Conservation (phyloP, 164 flowering plant genomes). For the Sextonia rubra region DNA sequence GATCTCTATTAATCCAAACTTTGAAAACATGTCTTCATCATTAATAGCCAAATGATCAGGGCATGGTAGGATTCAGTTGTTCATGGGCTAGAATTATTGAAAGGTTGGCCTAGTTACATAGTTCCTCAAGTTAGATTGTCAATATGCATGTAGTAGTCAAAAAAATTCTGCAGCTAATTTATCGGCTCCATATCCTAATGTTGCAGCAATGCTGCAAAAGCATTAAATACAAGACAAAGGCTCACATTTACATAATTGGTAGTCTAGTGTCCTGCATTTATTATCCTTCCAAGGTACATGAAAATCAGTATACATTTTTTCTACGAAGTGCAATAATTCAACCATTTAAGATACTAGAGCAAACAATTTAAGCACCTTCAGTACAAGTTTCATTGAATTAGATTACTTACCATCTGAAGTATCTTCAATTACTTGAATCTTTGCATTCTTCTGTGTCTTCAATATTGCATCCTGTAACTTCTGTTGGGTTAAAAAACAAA, state of each 20-base stretch:
- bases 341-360: not conserved
- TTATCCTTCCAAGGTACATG: not conserved
- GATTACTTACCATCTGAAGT: conserved; percentile 59
- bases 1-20: too few relatives aligned
- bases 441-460: conserved; percentile 74
- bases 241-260: not conserved
- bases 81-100: too few relatives aligned
- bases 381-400: not conserved
- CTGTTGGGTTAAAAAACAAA: conserved; percentile 33
- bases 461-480: conserved; percentile 70
- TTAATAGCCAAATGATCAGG: too few relatives aligned
- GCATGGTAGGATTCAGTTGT: too few relatives aligned
- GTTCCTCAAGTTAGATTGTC: too few relatives aligned
- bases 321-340: not conserved
- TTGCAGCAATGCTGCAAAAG: not conserved
- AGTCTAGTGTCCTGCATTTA: not conserved
- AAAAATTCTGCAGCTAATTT: not conserved
- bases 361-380: not conserved
- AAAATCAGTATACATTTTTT: too few relatives aligned
- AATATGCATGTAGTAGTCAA: not conserved
- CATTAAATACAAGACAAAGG: not conserved
- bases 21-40: too few relatives aligned
- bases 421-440: conserved; percentile 55
- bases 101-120: too few relatives aligned
- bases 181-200: not conserved